These are phyloP conservation scores for Aspergillus arachidicola DNA, from an alignment of 2,329 filamentous ascomycete genomes.

Conservation along the genomic window DNA sequence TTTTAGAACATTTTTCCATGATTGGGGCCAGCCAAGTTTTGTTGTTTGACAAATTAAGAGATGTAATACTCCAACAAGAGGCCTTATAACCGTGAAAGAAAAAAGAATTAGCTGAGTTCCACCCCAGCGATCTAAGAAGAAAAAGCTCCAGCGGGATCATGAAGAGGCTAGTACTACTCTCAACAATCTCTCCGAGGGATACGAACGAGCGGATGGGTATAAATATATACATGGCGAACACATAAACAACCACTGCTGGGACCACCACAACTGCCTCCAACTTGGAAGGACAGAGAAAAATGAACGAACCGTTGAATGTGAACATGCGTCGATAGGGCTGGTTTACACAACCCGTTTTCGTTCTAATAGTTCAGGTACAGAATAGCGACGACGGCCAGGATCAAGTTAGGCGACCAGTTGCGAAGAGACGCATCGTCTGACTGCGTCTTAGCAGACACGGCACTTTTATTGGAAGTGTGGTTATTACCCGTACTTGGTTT, in stretches of 20 bases:
- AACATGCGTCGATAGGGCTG: background rate
- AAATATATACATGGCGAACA: conserved; percentile 7
- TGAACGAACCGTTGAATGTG: background rate
- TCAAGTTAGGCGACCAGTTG: conserved; percentile 14
- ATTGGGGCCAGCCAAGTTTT: background rate
- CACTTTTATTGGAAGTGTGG: conserved; percentile 17
- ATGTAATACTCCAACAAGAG: background rate
- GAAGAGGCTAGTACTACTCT: background rate
- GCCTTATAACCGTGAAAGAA: background rate
- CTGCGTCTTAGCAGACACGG: conserved; percentile 14
- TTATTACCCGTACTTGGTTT: conserved; percentile 6
- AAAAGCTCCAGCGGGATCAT: background rate
- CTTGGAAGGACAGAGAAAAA: background rate
- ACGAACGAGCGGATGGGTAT: background rate
- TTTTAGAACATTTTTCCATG: background rate
- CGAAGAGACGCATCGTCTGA: conserved; percentile 18
- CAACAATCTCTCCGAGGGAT: background rate
- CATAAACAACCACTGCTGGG: background rate
- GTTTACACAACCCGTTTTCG: background rate
- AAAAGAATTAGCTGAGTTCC: background rate
- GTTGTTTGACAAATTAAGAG: background rate
- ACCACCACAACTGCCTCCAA: background rate
- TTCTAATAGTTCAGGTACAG: conserved; percentile 17
- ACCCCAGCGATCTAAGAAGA: background rate
- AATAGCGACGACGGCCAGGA: conserved; percentile 16